Evolutionary conservation across 2,329 filamentous ascomycete species (phyloP).

Genomic region (Xylariomycetidae sp.): DNA sequence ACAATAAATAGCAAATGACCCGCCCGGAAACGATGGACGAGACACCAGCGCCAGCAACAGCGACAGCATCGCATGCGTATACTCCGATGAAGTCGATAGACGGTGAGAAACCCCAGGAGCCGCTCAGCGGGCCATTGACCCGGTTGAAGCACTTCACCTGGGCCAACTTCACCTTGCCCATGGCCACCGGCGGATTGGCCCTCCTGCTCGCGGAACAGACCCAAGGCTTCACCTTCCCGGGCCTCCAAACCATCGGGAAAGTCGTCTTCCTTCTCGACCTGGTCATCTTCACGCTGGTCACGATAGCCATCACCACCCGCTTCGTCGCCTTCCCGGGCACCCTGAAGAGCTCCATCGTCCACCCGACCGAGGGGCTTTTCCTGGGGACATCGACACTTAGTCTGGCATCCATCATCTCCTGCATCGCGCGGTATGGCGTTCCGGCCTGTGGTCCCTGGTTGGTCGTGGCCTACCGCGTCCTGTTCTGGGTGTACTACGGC

Average conservation of each 20-base stretch:
- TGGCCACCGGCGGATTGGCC: constrained; percentile 40
- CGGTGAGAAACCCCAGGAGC: no score
- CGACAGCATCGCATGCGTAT: no score
- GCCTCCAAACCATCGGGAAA: constrained; percentile 44
- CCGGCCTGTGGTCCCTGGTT: constrained; percentile 35
- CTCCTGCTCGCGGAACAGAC: constrained; percentile 36
- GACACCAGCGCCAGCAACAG: no score
- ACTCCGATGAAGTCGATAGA: no score
- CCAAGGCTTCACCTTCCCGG: constrained; percentile 34
- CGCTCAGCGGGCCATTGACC: constrained; percentile 12
- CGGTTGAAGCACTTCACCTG: constrained; percentile 37
- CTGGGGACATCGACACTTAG: constrained; percentile 30
- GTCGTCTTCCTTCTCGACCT: constrained; percentile 45
- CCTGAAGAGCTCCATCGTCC: constrained; percentile 38
- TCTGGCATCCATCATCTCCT: constrained; percentile 37
- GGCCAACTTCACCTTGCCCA: constrained; percentile 41
- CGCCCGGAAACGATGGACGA: no score
- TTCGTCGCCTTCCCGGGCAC: constrained; percentile 38
- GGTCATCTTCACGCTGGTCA: constrained; percentile 35
- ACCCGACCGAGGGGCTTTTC: constrained; percentile 46
- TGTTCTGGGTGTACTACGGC: constrained; percentile 38
- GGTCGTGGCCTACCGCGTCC: constrained; percentile 29
- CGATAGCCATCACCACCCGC: constrained; percentile 30
- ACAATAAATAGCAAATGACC: no score
- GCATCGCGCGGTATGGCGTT: constrained; percentile 31